Base-by-base conservation (phyloP, 139 green algal genomes). In the Chlorella sp. region DNA sequence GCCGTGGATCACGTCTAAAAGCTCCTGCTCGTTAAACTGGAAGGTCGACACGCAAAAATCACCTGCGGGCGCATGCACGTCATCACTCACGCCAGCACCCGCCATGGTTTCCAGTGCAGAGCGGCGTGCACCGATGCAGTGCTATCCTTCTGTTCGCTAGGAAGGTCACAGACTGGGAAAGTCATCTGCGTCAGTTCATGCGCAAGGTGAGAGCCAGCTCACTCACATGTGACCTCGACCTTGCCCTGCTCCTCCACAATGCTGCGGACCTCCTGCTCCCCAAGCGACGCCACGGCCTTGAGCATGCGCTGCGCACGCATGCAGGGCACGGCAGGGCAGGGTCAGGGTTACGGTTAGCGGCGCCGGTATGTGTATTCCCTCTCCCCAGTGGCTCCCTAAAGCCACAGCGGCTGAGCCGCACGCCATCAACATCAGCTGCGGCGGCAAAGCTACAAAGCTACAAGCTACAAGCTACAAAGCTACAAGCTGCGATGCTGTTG, bases 221-320 rank as follows among this genome's bases (percentile, higher is more conserved):
- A 77, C 62, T 85, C 78, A 71, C 84, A 89, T 30, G 74, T 77
- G 35, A 95, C 88, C 83, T 97, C 92, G 2, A 97, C 81, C 55
- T 92, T 83, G 29, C 92, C 92, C 78, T 94, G 75, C 74, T 93
- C 67, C 70, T 79, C 71, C 23, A 94, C 71, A 71, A 96, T 93
- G 26, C 76, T 59, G 3, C 74, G 24, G 35, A 88, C 80, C 49
- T 95, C 90, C 3, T 34, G 20, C 31, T 82, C 73, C 0, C 84
- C 81, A 63, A 95, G 78, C 49, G 85, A 66, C 1, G 88, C 83
- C 2, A 94, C 83, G 6, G 85, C 86, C 0, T 73, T 69, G 63
- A 88, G 83, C 92, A 97, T 97, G 55, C 92, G 82, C 29, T 80
- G 64, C 75, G 82, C 70, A 69, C 91, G 67, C 26, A 76, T 55